phyloP scores from a whole-genome alignment of 2,329 filamentous ascomycete species.

The Aspergillus niger region DNA sequence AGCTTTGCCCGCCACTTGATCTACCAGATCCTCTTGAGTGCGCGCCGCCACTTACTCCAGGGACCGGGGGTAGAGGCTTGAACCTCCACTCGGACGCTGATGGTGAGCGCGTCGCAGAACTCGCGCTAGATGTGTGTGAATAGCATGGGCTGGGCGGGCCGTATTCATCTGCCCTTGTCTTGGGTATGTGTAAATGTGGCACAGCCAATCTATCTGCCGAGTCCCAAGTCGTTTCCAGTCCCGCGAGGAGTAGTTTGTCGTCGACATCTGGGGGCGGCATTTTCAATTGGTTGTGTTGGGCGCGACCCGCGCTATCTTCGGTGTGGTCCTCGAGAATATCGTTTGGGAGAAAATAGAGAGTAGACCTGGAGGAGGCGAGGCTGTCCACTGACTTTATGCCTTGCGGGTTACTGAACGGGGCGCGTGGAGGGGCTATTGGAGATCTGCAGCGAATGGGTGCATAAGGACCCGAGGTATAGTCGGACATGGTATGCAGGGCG shows the following conservation, averaged over 20 bases:
- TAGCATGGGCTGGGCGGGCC: background rate
- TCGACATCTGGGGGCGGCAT: constrained; percentile 2
- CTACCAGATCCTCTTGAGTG: background rate
- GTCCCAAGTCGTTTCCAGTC: constrained; percentile 7
- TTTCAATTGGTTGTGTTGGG: background rate
- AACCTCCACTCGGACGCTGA: constrained; percentile 1
- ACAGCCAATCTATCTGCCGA: constrained; percentile 1
- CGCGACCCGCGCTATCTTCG: background rate
- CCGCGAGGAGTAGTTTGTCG: constrained; percentile 4
- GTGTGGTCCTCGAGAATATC: constrained; percentile 3
- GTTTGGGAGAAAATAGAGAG: constrained; percentile 6
- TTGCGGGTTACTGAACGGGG: background rate
- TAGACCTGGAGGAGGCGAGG: constrained; percentile 2
- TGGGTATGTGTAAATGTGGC: constrained; percentile 1
- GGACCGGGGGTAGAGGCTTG: constrained; percentile 5
- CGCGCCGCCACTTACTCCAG: background rate
- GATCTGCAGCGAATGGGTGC: background rate
- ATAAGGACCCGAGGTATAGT: constrained; percentile 3
- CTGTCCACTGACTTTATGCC: constrained; percentile 3
- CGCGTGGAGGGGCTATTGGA: background rate
- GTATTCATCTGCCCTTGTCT: background rate
- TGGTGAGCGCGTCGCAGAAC: background rate
- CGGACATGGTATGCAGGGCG: constrained; percentile 4
- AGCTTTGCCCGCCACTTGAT: constrained; percentile 1
- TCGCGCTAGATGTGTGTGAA: background rate